Conservation (phyloP, 78 protist genomes). For the Polysphondylium violaceum region DNA sequence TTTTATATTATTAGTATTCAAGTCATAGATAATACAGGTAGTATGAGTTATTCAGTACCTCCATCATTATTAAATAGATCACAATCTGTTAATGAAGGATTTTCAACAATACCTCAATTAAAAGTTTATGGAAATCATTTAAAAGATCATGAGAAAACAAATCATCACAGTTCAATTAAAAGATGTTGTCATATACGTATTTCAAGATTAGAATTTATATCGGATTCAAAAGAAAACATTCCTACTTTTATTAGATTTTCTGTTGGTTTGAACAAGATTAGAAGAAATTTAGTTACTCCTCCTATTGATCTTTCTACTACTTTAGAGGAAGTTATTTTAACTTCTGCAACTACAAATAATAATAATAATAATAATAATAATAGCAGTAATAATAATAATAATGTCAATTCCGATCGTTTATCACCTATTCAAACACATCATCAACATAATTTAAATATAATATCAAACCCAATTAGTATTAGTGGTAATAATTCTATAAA, state of each 20-base stretch:
- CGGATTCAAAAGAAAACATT: conserved; percentile 35
- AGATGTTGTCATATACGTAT: conserved; percentile 73
- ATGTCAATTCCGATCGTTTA: neutral
- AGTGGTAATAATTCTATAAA: conserved; percentile 1
- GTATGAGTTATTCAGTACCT: conserved; percentile 39
- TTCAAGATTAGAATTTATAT: conserved; percentile 51
- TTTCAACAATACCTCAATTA: conserved; percentile 43
- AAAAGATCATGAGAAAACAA: conserved; percentile 63
- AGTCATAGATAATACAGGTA: too few relatives aligned
- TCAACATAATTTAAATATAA: neutral
- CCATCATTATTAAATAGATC: conserved; percentile 18
- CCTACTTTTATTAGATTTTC: conserved; percentile 54
- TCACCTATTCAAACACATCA: neutral
- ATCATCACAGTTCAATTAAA: conserved; percentile 49
- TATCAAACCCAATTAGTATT: neutral
- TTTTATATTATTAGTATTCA: too few relatives aligned
- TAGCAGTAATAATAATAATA: neutral
- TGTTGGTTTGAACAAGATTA: conserved; percentile 57
- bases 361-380: neutral
- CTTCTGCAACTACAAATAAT: too few relatives aligned
- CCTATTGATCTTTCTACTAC: conserved; percentile 49
- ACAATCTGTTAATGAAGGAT: conserved; percentile 46
- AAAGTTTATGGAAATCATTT: conserved; percentile 44
- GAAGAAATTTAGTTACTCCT: conserved; percentile 44
- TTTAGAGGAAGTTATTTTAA: conserved; percentile 41